These are phyloP conservation scores for Cystobasidium tubakii DNA, from an alignment of 768 basidiomycete species.

Conservation along the genomic window DNA sequence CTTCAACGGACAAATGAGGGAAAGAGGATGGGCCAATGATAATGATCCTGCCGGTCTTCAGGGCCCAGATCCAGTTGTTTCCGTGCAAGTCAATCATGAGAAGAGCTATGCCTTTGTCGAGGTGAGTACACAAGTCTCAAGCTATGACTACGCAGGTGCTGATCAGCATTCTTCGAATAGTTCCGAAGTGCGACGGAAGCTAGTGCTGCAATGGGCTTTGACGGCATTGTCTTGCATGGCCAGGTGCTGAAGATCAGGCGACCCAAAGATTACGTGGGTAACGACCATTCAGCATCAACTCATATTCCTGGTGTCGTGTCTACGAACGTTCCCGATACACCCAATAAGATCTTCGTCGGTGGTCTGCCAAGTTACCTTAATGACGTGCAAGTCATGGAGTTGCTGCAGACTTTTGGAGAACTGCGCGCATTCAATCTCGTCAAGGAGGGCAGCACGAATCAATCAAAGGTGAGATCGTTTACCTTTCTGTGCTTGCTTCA, in stretches of 20 bases:
- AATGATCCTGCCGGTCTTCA: conserved; percentile 56
- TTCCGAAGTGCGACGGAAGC: conserved; percentile 97
- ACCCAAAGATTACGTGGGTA: conserved; percentile 91
- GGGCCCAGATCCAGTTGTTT: conserved; percentile 74
- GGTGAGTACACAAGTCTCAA: conserved; percentile 53
- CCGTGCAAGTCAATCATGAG: conserved; percentile 94
- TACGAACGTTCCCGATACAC: conserved; percentile 91
- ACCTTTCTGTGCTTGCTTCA: background rate
- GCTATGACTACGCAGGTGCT: background rate
- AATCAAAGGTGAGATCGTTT: conserved; percentile 64
- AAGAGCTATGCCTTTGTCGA: conserved; percentile 99
- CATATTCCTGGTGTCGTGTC: conserved; percentile 94
- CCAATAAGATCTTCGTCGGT: conserved; percentile 96
- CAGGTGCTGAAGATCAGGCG: conserved; percentile 94
- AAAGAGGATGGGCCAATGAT: conserved; percentile 52
- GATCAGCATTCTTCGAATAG: conserved; percentile 52
- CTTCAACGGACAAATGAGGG: conserved; percentile 93
- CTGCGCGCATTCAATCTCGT: conserved; percentile 97
- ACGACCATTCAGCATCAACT: conserved; percentile 60
- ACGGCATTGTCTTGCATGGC: conserved; percentile 91
- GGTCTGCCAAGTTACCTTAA: conserved; percentile 91
- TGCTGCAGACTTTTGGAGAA: conserved; percentile 94
- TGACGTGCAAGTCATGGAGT: conserved; percentile 96
- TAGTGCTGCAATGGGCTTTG: conserved; percentile 92
- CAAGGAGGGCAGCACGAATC: conserved; percentile 79